phyloP scores from a whole-genome alignment of 2,329 filamentous ascomycete genomes.

The Sclerotinia trifoliorum region DNA sequence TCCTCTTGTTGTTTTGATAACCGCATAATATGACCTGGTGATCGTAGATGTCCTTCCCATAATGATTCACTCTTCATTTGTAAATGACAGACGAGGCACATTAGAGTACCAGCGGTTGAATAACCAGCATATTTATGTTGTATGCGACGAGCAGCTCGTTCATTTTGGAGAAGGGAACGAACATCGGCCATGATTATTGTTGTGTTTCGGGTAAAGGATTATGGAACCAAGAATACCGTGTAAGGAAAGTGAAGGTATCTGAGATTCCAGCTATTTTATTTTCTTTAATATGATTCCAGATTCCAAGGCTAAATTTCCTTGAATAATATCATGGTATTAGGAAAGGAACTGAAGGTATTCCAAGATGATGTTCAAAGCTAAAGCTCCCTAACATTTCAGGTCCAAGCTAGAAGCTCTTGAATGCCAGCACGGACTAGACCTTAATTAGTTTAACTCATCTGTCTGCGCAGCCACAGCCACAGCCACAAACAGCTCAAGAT shows the following conservation, averaged over 20 bases:
- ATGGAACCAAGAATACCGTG: neutral
- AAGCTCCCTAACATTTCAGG: slow-evolving; percentile 5
- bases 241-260: neutral
- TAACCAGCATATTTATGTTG: slow-evolving; percentile 68
- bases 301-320: too few relatives aligned
- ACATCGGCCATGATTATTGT: slow-evolving; percentile 67
- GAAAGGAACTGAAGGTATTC: too few relatives aligned
- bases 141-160: slow-evolving; percentile 71
- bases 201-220: neutral
- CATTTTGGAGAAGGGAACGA: slow-evolving; percentile 73
- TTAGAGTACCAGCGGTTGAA: slow-evolving; percentile 64
- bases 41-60: slow-evolving; percentile 63
- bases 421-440: neutral
- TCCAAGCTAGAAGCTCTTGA: neutral
- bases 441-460: neutral
- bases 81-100: slow-evolving; percentile 65
- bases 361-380: neutral
- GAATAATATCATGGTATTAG: too few relatives aligned
- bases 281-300: too few relatives aligned
- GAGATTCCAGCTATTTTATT: neutral
- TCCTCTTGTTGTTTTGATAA: slow-evolving; percentile 36
- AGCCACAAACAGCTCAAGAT: too few relatives aligned
- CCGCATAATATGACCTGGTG: slow-evolving; percentile 46
- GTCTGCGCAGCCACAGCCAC: neutral
- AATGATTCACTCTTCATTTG: slow-evolving; percentile 63